Conservation (phyloP, 177 flowering plant species). For the Vitis hybrid region DNA sequence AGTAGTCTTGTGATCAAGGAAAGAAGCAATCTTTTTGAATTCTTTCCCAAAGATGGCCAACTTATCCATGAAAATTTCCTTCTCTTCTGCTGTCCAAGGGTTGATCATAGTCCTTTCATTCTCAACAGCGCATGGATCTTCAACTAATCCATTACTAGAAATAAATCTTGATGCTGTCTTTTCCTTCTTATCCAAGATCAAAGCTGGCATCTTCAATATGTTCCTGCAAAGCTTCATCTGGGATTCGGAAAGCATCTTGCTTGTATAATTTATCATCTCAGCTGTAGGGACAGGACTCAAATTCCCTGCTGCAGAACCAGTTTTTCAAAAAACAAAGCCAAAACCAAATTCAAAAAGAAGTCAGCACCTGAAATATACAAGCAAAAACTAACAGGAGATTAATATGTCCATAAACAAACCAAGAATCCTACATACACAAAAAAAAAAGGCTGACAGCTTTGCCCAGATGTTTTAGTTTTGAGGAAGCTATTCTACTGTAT, state of each 20-base stretch:
- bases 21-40: slow-evolving; percentile 80
- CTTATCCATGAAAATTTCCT: slow-evolving; percentile 71
- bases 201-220: slow-evolving; percentile 80
- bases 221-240: slow-evolving; percentile 45
- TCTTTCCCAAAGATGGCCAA: slow-evolving; percentile 77
- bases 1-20: slow-evolving; percentile 80
- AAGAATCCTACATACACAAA: too few relatives aligned
- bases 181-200: slow-evolving; percentile 72
- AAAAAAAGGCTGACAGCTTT: too few relatives aligned
- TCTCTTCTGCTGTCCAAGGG: slow-evolving; percentile 86
- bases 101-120: slow-evolving; percentile 76
- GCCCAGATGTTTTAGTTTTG: too few relatives aligned
- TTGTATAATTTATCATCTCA: slow-evolving; percentile 46
- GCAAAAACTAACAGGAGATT: too few relatives aligned
- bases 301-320: slow-evolving; percentile 49
- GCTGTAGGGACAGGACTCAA: slow-evolving; percentile 51
- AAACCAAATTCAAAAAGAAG: background rate
- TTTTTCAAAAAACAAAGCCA: background rate
- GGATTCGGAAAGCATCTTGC: slow-evolving; percentile 63
- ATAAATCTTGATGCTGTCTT: slow-evolving; percentile 54
- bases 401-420: too few relatives aligned
- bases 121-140: slow-evolving; percentile 86
- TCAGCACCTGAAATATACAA: background rate
- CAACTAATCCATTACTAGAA: slow-evolving; percentile 82
- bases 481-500: too few relatives aligned